phyloP scores from a whole-genome alignment of 495 filamentous ascomycete species.

The Penicillium roqueforti region DNA sequence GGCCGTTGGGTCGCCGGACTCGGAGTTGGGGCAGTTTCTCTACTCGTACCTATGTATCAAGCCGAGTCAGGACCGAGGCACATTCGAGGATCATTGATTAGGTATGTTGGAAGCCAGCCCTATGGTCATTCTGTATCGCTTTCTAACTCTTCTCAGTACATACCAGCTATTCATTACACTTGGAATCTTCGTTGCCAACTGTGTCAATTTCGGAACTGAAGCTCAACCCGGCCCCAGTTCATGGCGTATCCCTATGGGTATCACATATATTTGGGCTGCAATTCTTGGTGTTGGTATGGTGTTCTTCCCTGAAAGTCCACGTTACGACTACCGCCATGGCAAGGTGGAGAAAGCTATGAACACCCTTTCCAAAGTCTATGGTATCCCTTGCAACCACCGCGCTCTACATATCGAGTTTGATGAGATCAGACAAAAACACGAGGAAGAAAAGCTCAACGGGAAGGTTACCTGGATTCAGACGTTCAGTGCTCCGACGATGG shows the following conservation, averaged over 20 bases:
- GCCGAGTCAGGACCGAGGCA: slow-evolving; percentile 60
- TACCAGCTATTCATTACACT: slow-evolving; percentile 87
- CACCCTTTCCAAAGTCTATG: slow-evolving; percentile 66
- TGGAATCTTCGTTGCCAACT: slow-evolving; percentile 74
- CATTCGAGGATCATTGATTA: slow-evolving; percentile 60
- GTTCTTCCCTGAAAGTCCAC: slow-evolving; percentile 69
- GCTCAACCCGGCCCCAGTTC: slow-evolving; percentile 39
- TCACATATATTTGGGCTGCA: slow-evolving; percentile 68
- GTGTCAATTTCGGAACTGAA: slow-evolving; percentile 75
- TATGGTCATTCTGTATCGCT: not conserved
- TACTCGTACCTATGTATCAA: slow-evolving; percentile 70
- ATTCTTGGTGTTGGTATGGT: slow-evolving; percentile 64
- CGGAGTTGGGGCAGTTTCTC: slow-evolving; percentile 63
- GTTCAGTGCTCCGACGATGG: slow-evolving; percentile 63
- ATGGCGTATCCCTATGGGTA: slow-evolving; percentile 77
- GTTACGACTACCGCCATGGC: slow-evolving; percentile 61
- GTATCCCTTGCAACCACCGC: slow-evolving; percentile 56
- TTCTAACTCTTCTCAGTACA: slow-evolving; percentile 22
- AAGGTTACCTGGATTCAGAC: slow-evolving; percentile 37
- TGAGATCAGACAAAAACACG: slow-evolving; percentile 56
- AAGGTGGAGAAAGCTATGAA: slow-evolving; percentile 55
- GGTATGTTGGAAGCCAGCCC: slow-evolving; percentile 26
- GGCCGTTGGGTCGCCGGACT: slow-evolving; percentile 57
- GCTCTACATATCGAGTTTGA: slow-evolving; percentile 62
- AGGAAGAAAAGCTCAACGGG: slow-evolving; percentile 48